Evolutionary conservation across 1,284 basidiomycete genomes (phyloP).

Genomic region (Ceraceosorus guamensis): DNA sequence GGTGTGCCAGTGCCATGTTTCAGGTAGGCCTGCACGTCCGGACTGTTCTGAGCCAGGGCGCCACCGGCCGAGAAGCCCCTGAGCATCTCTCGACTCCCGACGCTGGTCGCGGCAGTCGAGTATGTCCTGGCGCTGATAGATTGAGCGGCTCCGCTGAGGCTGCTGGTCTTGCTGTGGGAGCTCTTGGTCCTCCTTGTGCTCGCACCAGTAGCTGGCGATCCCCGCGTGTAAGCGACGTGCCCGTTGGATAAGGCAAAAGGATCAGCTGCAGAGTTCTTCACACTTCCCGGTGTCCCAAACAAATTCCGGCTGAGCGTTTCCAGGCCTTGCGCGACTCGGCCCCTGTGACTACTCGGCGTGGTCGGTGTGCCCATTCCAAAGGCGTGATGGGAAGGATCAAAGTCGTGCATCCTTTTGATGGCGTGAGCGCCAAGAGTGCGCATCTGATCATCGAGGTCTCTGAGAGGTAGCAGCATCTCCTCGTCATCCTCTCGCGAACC

Average conservation of each 20-base stretch:
- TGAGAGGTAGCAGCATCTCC: constrained; percentile 10
- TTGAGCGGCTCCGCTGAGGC: constrained; percentile 17
- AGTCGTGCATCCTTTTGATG: background rate
- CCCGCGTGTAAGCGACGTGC: too few relatives aligned
- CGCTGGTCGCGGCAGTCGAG: constrained; percentile 30
- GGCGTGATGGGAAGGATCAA: too few relatives aligned
- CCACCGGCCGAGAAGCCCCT: background rate
- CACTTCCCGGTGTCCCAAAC: too few relatives aligned
- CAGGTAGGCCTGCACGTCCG: background rate
- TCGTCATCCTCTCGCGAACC: constrained; percentile 6
- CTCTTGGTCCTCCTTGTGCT: constrained; percentile 21
- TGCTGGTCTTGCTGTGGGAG: constrained; percentile 23
- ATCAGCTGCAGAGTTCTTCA: too few relatives aligned
- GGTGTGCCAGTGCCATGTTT: too few relatives aligned
- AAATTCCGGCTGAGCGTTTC: constrained; percentile 11
- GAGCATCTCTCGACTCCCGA: constrained; percentile 26
- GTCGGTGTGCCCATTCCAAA: background rate
- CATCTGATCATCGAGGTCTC: constrained; percentile 18
- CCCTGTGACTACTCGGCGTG: background rate
- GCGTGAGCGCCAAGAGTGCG: constrained; percentile 19
- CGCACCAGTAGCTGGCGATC: too few relatives aligned
- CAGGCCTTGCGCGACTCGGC: constrained; percentile 5
- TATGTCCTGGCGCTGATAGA: constrained; percentile 23
- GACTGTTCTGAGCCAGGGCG: background rate
- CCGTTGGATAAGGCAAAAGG: too few relatives aligned